Percentiles rank a stretch among this genome's conserved stretches.
These are phyloP conservation scores for Komagataella mondaviorum DNA, from an alignment of 805 yeast species.

Conservation along the genomic window DNA sequence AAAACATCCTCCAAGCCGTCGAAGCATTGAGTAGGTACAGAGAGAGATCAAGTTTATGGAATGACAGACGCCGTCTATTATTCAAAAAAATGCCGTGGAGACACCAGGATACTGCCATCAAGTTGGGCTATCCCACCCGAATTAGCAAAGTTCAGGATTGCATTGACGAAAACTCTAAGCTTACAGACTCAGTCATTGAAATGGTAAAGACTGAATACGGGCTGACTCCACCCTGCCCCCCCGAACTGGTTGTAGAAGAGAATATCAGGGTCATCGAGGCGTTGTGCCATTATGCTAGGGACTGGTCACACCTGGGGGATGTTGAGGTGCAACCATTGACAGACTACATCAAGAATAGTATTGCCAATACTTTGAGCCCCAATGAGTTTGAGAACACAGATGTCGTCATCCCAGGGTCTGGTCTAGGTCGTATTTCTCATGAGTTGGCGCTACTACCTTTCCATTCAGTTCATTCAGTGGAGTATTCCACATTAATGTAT, in stretches of 20 bases:
- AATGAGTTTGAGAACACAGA: constrained; percentile 24
- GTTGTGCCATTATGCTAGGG: constrained; percentile 65
- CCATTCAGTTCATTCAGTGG: constrained; percentile 54
- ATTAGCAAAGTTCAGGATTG: constrained; percentile 33
- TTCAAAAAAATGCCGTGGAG: constrained; percentile 35
- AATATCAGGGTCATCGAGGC: constrained; percentile 48
- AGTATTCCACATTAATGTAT: constrained; percentile 66
- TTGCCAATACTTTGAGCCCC: constrained; percentile 19
- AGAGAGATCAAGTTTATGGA: constrained; percentile 24
- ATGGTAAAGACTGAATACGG: constrained; percentile 20
- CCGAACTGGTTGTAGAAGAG: constrained; percentile 15
- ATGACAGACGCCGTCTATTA: constrained; percentile 27
- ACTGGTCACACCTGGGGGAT: constrained; percentile 47
- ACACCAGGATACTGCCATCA: constrained; percentile 40
- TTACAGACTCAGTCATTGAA: constrained; percentile 32
- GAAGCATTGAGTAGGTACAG: constrained; percentile 32
- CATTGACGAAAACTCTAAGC: constrained; percentile 30
- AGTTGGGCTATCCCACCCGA: constrained; percentile 37
- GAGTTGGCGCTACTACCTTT: constrained; percentile 32
- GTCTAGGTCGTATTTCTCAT: constrained; percentile 67
- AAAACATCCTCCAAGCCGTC: constrained; percentile 17
- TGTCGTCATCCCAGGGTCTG: constrained; percentile 78
- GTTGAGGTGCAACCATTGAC: constrained; percentile 40
- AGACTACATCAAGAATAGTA: constrained; percentile 31
- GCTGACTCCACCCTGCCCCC: constrained; percentile 29